A percentile compares a stretch with the other conserved stretches of the same genome.
phyloP scores from a whole-genome alignment of 108 stramenopile genomes.

The Fragilariopsis cylindrus region DNA sequence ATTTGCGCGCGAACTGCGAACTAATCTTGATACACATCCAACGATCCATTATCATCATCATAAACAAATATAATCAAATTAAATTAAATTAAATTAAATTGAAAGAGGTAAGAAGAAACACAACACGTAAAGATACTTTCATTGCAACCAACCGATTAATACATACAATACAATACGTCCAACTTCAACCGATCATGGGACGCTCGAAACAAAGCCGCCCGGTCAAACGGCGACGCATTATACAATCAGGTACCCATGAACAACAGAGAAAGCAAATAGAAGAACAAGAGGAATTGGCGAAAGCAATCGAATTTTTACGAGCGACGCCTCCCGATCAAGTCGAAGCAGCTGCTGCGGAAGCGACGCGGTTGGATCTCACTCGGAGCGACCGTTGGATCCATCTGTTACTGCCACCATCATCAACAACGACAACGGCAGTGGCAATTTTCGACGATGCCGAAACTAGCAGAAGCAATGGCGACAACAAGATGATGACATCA shows the following conservation, averaged over 20 bases:
- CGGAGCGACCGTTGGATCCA: conserved; percentile 22
- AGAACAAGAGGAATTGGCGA: conserved; percentile 3
- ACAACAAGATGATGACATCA: neutral
- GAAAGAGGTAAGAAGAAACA: too few relatives aligned
- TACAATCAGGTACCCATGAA: neutral
- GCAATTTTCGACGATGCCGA: conserved; percentile 1
- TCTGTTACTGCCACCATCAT: neutral
- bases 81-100: too few relatives aligned
- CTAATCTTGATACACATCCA: too few relatives aligned
- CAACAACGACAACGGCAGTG: neutral
- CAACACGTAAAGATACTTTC: too few relatives aligned
- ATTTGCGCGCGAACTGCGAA: too few relatives aligned
- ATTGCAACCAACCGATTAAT: too few relatives aligned
- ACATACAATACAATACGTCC: too few relatives aligned
- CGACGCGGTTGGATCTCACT: conserved; percentile 22
- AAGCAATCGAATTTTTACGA: conserved; percentile 24
- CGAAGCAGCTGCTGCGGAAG: conserved; percentile 34
- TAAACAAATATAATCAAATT: too few relatives aligned
- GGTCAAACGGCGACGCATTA: neutral
- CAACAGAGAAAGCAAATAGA: neutral
- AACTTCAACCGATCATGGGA: neutral
- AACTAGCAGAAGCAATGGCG: neutral
- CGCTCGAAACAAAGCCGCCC: conserved; percentile 11
- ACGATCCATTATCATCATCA: too few relatives aligned
- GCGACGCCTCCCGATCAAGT: conserved; percentile 21